Evolutionary conservation across 768 basidiomycete genomes (phyloP).

Genomic region (Hydnum rufescens): DNA sequence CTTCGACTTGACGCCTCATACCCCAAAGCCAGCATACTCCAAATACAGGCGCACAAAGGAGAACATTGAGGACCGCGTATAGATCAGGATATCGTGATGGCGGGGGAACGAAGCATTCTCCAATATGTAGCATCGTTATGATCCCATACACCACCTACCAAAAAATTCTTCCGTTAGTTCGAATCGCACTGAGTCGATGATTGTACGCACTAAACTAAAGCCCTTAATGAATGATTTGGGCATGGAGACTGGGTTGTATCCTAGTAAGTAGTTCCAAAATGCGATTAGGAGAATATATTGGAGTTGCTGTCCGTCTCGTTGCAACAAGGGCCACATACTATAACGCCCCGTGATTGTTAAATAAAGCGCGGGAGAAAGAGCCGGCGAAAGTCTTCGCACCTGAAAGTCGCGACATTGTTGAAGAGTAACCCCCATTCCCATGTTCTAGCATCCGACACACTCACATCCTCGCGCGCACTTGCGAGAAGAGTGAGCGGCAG

Average conservation of each 20-base stretch:
- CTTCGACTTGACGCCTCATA: slow-evolving; percentile 58
- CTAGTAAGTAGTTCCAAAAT: slow-evolving; percentile 70
- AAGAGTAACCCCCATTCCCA: slow-evolving; percentile 55
- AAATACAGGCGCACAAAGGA: slow-evolving; percentile 65
- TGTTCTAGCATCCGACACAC: slow-evolving; percentile 17
- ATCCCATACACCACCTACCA: slow-evolving; percentile 34
- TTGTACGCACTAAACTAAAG: slow-evolving; percentile 13
- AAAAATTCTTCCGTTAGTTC: too few relatives aligned
- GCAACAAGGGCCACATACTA: slow-evolving; percentile 86
- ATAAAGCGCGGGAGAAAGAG: background rate
- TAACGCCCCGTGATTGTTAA: too few relatives aligned
- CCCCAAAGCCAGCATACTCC: slow-evolving; percentile 77
- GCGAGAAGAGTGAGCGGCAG: slow-evolving; percentile 68
- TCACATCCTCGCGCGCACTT: slow-evolving; percentile 15
- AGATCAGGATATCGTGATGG: slow-evolving; percentile 70
- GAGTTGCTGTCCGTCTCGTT: slow-evolving; percentile 52
- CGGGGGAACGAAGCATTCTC: slow-evolving; percentile 41
- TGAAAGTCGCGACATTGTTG: slow-evolving; percentile 75
- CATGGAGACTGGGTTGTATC: slow-evolving; percentile 41
- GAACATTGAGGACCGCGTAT: slow-evolving; percentile 67
- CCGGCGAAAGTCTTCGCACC: slow-evolving; percentile 26
- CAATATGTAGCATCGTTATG: slow-evolving; percentile 35
- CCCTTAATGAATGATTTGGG: slow-evolving; percentile 26
- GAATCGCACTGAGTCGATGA: background rate
- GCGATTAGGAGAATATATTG: slow-evolving; percentile 50